phyloP scores from a whole-genome alignment of 352 stramenopile species.

The Pythium vanterpoolii region DNA sequence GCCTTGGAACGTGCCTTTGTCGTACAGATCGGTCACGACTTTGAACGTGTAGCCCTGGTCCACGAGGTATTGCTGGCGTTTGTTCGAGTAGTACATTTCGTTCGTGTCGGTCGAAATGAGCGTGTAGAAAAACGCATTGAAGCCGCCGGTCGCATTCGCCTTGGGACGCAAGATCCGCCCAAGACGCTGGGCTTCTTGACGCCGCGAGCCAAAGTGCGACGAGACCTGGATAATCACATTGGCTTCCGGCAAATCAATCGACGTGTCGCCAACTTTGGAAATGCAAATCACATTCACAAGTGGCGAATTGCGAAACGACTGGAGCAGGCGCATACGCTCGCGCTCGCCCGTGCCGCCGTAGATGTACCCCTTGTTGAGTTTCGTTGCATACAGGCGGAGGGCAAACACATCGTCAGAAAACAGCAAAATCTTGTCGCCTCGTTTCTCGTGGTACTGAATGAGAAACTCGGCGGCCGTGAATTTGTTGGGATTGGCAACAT shows the following conservation, averaged over 20 bases:
- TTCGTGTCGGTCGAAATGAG: conserved; percentile 98
- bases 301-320: conserved; percentile 82
- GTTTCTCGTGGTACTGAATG: conserved; percentile 96
- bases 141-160: conserved; percentile 93
- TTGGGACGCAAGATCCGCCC: conserved; percentile 99
- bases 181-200: conserved; percentile 98
- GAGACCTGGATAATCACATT: conserved; percentile 99
- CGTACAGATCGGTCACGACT: conserved; percentile 95
- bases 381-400: conserved; percentile 92
- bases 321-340: conserved; percentile 84
- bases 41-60: conserved; percentile 99
- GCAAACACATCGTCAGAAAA: conserved; percentile 99
- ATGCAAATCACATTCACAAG: conserved; percentile 90
- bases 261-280: conserved; percentile 97
- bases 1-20: conserved; percentile 70
- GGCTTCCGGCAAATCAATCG: conserved; percentile 98
- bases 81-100: conserved; percentile 99
- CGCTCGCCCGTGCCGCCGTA: conserved; percentile 96
- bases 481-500: conserved; percentile 99
- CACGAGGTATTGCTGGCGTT: conserved; percentile 99
- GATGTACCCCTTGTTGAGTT: conserved; percentile 92
- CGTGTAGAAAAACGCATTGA: conserved; percentile 99
- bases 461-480: conserved; percentile 95
- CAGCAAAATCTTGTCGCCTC: conserved; percentile 98
- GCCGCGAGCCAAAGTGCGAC: conserved; percentile 98